Evolutionary conservation across 495 filamentous ascomycete species (phyloP).

Genomic region (Penicillium salamii): DNA sequence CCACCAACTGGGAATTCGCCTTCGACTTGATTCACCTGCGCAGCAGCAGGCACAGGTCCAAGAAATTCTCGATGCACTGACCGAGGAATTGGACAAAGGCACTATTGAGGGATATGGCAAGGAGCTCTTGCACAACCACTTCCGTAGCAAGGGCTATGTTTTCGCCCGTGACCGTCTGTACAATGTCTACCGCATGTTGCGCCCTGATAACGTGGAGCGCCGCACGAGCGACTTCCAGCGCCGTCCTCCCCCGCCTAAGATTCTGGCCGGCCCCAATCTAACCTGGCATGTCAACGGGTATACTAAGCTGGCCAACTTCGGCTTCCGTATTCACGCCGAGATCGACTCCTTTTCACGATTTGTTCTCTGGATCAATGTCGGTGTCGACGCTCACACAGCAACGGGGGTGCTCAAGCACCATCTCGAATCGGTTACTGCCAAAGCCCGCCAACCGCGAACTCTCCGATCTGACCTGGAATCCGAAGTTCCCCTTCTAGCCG

Average conservation of each 20-base stretch:
- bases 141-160: constrained; percentile 11
- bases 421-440: constrained; percentile 10
- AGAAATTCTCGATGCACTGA: constrained; percentile 4
- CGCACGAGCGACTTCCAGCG: constrained; percentile 11
- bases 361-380: constrained; percentile 20
- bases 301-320: constrained; percentile 15
- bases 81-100: constrained; percentile 6
- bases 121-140: constrained; percentile 12
- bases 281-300: constrained; percentile 23
- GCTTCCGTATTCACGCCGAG: constrained; percentile 20
- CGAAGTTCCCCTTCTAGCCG: constrained; percentile 13
- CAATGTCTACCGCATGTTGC: constrained; percentile 10
- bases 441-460: constrained; percentile 3
- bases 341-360: constrained; percentile 22
- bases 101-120: constrained; percentile 17
- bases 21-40: constrained; percentile 4
- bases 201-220: constrained; percentile 10
- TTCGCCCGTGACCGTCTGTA: constrained; percentile 15
- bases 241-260: constrained; percentile 10
- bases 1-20: constrained; percentile 2
- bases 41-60: constrained; percentile 7
- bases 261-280: constrained; percentile 20
- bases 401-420: constrained; percentile 19
- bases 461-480: constrained; percentile 13
- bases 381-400: constrained; percentile 14